Conservation (phyloP, 331 rosid species). For the Rosa hybrid region DNA sequence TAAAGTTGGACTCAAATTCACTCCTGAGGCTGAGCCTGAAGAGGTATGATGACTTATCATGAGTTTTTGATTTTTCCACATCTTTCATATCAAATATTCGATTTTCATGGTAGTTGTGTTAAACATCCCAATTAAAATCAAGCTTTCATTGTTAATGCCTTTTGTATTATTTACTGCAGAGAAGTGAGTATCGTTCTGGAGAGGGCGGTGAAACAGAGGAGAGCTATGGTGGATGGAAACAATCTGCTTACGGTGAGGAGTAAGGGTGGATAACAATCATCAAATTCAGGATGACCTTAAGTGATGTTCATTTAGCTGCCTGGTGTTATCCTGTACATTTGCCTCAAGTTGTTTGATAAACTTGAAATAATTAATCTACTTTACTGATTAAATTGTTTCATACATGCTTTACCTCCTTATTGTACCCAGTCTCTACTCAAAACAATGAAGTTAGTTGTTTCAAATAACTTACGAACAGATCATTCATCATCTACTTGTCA, state of each 20-base stretch:
- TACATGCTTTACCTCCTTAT: background rate
- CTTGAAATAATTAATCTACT: background rate
- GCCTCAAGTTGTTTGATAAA: background rate
- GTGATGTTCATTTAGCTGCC: background rate
- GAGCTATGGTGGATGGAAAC: constrained; percentile 7
- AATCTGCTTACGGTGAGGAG: constrained; percentile 27
- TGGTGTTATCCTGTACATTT: background rate
- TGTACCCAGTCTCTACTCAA: background rate
- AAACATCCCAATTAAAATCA: background rate
- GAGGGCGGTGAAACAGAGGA: constrained; percentile 7
- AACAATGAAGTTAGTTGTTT: background rate
- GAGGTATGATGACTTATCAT: background rate
- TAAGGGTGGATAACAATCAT: constrained; percentile 41
- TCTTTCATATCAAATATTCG: background rate
- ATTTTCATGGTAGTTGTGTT: background rate
- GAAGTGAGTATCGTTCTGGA: constrained; percentile 12
- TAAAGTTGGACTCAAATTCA: constrained; percentile 53
- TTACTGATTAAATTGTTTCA: background rate
- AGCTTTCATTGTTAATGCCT: background rate
- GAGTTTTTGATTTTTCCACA: background rate
- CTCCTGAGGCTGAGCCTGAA: constrained; percentile 38
- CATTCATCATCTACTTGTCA: background rate
- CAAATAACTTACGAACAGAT: background rate
- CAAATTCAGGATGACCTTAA: background rate
- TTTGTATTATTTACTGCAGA: background rate